A percentile compares a stretch with the other conserved stretches of the same genome.
Conservation (phyloP, 352 stramenopile genomes). For the Phytophthora brassicae region DNA sequence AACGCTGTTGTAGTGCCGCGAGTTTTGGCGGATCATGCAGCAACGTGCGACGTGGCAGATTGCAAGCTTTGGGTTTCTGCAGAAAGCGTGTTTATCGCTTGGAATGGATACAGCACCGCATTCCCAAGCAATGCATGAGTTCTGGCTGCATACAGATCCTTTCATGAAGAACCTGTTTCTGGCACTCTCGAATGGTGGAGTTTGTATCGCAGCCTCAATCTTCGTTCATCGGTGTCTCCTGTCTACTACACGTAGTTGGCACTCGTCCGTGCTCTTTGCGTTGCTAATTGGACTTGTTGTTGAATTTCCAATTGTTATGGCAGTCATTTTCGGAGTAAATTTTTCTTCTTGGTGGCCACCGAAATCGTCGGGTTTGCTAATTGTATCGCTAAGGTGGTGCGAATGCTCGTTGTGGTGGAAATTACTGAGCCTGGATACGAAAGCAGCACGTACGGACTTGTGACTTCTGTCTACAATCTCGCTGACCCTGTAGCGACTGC, state of each 20-base stretch:
- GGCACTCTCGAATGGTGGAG: constrained; percentile 43
- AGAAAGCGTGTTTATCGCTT: constrained; percentile 55
- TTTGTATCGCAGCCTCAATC: constrained; percentile 58
- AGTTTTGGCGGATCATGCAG: constrained; percentile 62
- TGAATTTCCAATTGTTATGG: constrained; percentile 38
- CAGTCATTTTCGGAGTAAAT: constrained; percentile 65
- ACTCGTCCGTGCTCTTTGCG: constrained; percentile 48
- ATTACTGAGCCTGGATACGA: constrained; percentile 77
- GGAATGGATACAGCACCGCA: constrained; percentile 54
- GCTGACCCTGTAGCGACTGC: constrained; percentile 59
- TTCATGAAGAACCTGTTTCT: constrained; percentile 64
- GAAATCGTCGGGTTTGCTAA: constrained; percentile 61
- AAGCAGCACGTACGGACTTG: constrained; percentile 72
- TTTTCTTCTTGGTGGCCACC: constrained; percentile 59
- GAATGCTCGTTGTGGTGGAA: constrained; percentile 76
- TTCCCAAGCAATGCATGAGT: constrained; percentile 53
- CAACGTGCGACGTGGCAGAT: constrained; percentile 76
- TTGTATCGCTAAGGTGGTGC: constrained; percentile 73
- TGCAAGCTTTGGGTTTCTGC: constrained; percentile 64
- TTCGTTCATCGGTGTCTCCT: constrained; percentile 60
- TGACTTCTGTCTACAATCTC: constrained; percentile 81
- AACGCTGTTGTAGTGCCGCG: constrained; percentile 6
- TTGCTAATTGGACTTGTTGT: constrained; percentile 45
- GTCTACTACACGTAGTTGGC: constrained; percentile 68
- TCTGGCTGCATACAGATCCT: constrained; percentile 67